Evolutionary conservation across 805 yeast genomes (phyloP).

Genomic region (Candida palmyrensis): DNA sequence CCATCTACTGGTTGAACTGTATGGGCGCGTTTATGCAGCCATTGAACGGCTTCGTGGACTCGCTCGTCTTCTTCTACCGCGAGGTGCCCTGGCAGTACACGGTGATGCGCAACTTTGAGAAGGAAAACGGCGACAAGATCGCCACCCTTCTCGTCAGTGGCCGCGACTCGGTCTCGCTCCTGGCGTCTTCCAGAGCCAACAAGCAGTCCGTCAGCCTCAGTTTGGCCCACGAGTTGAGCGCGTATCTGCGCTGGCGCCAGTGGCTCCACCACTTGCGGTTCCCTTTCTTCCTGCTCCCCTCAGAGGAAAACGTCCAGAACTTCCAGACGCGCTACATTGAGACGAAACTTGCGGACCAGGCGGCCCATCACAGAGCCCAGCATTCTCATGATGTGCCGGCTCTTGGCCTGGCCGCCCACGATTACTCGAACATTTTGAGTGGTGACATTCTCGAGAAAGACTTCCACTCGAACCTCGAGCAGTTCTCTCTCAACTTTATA

Average conservation of each 20-base stretch:
- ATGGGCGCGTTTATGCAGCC: slow-evolving; percentile 78
- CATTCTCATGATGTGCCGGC: slow-evolving; percentile 2
- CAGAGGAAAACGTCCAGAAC: slow-evolving; percentile 23
- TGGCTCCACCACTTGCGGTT: slow-evolving; percentile 27
- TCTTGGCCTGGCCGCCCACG: slow-evolving; percentile 16
- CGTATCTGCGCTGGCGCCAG: slow-evolving; percentile 36
- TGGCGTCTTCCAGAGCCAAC: slow-evolving; percentile 20
- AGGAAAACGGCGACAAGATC: slow-evolving; percentile 25
- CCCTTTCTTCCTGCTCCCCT: slow-evolving; percentile 45
- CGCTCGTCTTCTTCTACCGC: slow-evolving; percentile 67
- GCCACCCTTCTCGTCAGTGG: slow-evolving; percentile 12
- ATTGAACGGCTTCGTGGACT: slow-evolving; percentile 72
- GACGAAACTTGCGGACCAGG: background rate
- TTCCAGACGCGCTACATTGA: slow-evolving; percentile 13
- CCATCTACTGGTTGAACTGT: slow-evolving; percentile 58
- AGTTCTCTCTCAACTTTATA: slow-evolving; percentile 26
- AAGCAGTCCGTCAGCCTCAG: slow-evolving; percentile 24
- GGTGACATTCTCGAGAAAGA: slow-evolving; percentile 25
- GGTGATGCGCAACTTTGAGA: slow-evolving; percentile 32
- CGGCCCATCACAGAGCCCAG: background rate
- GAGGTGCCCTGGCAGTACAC: slow-evolving; percentile 74
- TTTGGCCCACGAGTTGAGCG: slow-evolving; percentile 22
- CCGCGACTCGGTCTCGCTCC: slow-evolving; percentile 16
- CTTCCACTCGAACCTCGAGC: slow-evolving; percentile 23
- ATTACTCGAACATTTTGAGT: slow-evolving; percentile 32